phyloP scores from a whole-genome alignment of 2,329 filamentous ascomycete genomes.

The Phyllosticta capitalensis region DNA sequence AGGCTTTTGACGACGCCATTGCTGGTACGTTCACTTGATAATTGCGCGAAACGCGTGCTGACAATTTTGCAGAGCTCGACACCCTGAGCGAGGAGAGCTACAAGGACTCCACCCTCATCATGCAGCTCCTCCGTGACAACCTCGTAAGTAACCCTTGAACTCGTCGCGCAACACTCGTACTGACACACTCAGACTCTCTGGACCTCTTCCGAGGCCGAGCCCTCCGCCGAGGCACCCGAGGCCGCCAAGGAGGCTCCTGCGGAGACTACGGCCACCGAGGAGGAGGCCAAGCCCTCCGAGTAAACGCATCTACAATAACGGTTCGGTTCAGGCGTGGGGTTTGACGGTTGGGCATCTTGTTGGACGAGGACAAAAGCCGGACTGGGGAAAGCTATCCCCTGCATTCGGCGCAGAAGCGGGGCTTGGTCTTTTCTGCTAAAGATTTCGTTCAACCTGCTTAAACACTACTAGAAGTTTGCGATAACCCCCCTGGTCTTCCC shows the following conservation, averaged over 20 bases:
- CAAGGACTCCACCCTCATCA: slow-evolving; percentile 97
- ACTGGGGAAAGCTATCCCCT: slow-evolving; percentile 6
- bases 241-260: slow-evolving; percentile 42
- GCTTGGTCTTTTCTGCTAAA: slow-evolving; percentile 12
- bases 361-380: slow-evolving; percentile 11
- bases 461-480: slow-evolving; percentile 11
- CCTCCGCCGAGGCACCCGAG: slow-evolving; percentile 40
- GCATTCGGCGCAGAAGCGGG: slow-evolving; percentile 8
- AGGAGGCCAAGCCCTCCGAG: slow-evolving; percentile 11
- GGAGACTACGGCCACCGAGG: slow-evolving; percentile 27
- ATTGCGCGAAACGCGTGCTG: background rate
- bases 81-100: slow-evolving; percentile 96
- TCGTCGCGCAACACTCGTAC: background rate
- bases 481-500: slow-evolving; percentile 4
- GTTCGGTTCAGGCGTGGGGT: slow-evolving; percentile 9
- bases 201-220: slow-evolving; percentile 85
- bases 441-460: slow-evolving; percentile 12
- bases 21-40: background rate
- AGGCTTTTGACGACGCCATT: slow-evolving; percentile 94
- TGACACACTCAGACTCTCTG: slow-evolving; percentile 58
- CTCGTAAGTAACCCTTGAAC: slow-evolving; percentile 34
- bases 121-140: slow-evolving; percentile 98
- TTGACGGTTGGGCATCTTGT: slow-evolving; percentile 9
- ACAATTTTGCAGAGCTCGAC: slow-evolving; percentile 61
- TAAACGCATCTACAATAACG: slow-evolving; percentile 3